A percentile compares a stretch with the other conserved stretches of the same genome.
Evolutionary conservation across 768 basidiomycete species (phyloP).

Genomic region (Albatrellus ellisii): DNA sequence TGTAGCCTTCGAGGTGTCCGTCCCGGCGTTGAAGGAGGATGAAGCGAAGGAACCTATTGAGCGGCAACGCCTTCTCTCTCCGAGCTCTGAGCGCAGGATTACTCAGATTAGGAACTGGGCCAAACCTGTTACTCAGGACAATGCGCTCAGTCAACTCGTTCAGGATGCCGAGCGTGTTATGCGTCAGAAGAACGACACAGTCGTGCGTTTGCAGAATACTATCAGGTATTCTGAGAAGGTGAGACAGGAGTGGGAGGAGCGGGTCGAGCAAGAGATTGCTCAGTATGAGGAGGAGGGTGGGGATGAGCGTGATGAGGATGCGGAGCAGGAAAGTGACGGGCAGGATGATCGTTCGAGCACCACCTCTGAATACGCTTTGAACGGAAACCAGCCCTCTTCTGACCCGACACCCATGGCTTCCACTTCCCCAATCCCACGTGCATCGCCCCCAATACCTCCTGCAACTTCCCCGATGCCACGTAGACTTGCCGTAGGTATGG

Average conservation of each 20-base stretch:
- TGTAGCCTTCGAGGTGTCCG: slow-evolving; percentile 66
- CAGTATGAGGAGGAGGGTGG: slow-evolving; percentile 44
- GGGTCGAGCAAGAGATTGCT: slow-evolving; percentile 56
- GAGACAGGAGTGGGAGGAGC: slow-evolving; percentile 93
- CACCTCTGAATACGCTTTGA: slow-evolving; percentile 51
- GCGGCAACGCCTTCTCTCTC: slow-evolving; percentile 81
- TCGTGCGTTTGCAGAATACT: slow-evolving; percentile 93
- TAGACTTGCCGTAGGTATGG: too few relatives aligned
- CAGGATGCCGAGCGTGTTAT: slow-evolving; percentile 84
- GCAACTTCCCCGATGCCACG: too few relatives aligned
- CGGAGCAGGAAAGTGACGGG: slow-evolving; percentile 20
- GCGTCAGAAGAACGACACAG: slow-evolving; percentile 88
- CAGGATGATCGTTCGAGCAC: slow-evolving; percentile 46
- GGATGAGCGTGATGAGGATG: slow-evolving; percentile 30
- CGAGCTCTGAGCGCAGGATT: slow-evolving; percentile 80
- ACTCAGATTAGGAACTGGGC: slow-evolving; percentile 77
- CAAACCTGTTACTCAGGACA: slow-evolving; percentile 75
- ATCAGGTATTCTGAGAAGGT: slow-evolving; percentile 96
- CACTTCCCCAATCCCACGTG: slow-evolving; percentile 25
- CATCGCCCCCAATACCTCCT: too few relatives aligned
- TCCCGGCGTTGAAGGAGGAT: slow-evolving; percentile 86
- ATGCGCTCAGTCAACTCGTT: slow-evolving; percentile 68
- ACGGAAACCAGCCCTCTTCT: slow-evolving; percentile 29
- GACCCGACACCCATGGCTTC: slow-evolving; percentile 65
- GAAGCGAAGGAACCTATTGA: slow-evolving; percentile 87